A percentile compares a stretch with the other conserved stretches of the same genome.
phyloP scores from a whole-genome alignment of 164 flowering plant species.

The Liquidambar formosana region DNA sequence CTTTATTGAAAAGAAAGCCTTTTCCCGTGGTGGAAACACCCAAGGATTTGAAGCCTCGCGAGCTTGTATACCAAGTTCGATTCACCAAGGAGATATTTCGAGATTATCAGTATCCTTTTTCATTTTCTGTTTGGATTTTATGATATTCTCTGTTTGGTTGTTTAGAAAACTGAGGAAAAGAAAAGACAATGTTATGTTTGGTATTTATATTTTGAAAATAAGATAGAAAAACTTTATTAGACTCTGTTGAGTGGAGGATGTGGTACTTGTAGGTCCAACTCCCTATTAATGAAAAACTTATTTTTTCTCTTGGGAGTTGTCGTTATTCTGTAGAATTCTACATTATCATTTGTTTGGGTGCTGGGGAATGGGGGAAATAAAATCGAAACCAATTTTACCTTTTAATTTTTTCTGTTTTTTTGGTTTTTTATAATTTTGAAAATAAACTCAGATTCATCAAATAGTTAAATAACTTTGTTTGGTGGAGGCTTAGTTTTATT shows the following conservation, averaged over 20 bases:
- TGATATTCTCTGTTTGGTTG: conserved; percentile 1
- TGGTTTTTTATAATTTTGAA: background rate
- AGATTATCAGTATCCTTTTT: conserved; percentile 76
- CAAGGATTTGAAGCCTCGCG: conserved; percentile 65
- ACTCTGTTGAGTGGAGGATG: no score
- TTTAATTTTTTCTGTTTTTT: background rate
- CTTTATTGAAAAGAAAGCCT: conserved; percentile 70
- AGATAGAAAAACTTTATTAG: no score
- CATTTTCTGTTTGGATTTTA: conserved; percentile 2
- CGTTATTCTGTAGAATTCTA: background rate
- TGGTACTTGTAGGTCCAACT: no score
- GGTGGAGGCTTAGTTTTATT: background rate
- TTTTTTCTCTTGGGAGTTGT: conserved; percentile 1
- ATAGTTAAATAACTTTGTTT: background rate
- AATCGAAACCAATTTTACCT: background rate
- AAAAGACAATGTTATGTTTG: background rate
- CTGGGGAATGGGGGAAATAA: background rate
- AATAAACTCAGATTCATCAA: background rate
- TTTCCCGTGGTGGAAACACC: conserved; percentile 64
- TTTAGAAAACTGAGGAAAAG: background rate
- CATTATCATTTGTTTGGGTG: background rate
- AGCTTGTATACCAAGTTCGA: conserved; percentile 83
- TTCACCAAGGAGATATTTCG: conserved; percentile 90
- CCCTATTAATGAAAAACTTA: background rate
- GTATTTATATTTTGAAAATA: no score